These are phyloP conservation scores for Babesia sp. DNA, from an alignment of 169 alveolate genomes.

Conservation along the genomic window DNA sequence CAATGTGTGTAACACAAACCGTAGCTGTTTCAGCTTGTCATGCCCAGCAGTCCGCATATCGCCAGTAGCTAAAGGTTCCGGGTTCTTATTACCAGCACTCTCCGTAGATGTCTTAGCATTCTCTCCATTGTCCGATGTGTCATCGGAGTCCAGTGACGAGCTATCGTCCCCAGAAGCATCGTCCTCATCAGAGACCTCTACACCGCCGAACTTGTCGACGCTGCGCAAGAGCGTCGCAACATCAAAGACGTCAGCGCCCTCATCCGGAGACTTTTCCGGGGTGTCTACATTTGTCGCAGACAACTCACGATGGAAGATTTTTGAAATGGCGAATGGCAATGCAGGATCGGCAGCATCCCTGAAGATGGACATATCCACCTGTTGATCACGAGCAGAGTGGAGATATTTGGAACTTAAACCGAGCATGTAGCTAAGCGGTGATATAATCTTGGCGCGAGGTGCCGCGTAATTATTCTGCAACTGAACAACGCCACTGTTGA, in stretches of 20 bases:
- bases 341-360: background rate
- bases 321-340: background rate
- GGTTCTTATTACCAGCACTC: background rate
- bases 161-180: slow-evolving; percentile 7
- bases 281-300: background rate
- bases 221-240: background rate
- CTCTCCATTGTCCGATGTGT: background rate
- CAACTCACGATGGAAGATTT: background rate
- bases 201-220: background rate
- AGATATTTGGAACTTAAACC: slow-evolving; percentile 36
- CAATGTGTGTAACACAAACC: background rate
- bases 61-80: background rate
- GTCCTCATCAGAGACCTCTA: slow-evolving; percentile 22
- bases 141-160: background rate
- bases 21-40: background rate
- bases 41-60: background rate
- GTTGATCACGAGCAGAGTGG: background rate
- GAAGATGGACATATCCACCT: background rate
- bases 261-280: background rate
- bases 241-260: background rate
- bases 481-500: background rate
- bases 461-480: slow-evolving; percentile 26
- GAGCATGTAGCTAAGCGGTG: slow-evolving; percentile 25
- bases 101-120: background rate
- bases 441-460: slow-evolving; percentile 2